phyloP scores from a whole-genome alignment of 305 asterid species.

The Andrographis paniculata region DNA sequence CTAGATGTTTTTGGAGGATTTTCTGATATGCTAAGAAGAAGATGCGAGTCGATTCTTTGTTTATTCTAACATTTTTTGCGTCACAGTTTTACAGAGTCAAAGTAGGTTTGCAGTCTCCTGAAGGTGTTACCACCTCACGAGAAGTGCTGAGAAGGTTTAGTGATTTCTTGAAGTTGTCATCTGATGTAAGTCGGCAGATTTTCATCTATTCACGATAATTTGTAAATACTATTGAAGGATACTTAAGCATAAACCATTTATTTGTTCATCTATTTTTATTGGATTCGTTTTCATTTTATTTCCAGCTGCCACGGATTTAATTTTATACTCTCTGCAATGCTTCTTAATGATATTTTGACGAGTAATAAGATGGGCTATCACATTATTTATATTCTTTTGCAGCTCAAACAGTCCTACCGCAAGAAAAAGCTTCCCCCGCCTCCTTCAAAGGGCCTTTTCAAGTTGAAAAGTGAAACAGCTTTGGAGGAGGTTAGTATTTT shows the following conservation, averaged over 20 bases:
- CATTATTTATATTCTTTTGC: conserved; percentile 25
- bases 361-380: conserved; percentile 13
- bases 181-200: conserved; percentile 52
- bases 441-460: conserved; percentile 55
- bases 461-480: conserved; percentile 32
- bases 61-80: conserved; percentile 21
- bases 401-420: conserved; percentile 54
- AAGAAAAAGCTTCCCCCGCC: conserved; percentile 47
- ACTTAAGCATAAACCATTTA: too few relatives aligned
- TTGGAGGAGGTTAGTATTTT: conserved; percentile 53
- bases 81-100: conserved; percentile 72
- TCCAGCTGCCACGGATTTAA: conserved; percentile 6
- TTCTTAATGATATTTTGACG: conserved; percentile 8
- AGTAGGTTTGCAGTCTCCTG: conserved; percentile 70
- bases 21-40: background rate
- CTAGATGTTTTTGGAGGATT: too few relatives aligned
- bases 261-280: too few relatives aligned
- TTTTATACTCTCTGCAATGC: background rate
- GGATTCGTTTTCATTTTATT: conserved; percentile 1
- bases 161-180: conserved; percentile 55
- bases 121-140: conserved; percentile 49
- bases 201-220: too few relatives aligned
- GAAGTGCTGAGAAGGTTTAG: conserved; percentile 50
- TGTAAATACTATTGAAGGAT: too few relatives aligned
- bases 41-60: background rate